Conservation (phyloP, 139 green algal species). For the Chlorella sp. region DNA sequence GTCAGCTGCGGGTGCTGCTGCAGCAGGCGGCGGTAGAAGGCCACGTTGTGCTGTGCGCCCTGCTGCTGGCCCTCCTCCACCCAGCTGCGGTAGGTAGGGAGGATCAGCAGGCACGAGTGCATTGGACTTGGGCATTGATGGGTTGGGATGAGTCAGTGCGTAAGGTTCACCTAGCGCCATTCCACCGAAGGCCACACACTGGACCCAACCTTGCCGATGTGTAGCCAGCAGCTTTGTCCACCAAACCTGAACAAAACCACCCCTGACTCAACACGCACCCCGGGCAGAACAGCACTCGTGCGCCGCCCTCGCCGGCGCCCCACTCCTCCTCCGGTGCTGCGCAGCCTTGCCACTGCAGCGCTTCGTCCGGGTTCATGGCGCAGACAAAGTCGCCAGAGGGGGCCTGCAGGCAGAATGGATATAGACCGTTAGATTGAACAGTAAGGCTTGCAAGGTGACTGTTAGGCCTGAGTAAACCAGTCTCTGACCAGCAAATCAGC, state of each 20-base stretch:
- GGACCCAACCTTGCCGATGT: too few species aligned
- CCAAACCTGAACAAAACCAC: too few species aligned
- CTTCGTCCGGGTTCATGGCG: conserved; percentile 60
- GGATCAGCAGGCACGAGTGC: background rate
- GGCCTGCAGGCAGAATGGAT: background rate
- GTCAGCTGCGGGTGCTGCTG: background rate
- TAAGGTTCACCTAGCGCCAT: too few species aligned
- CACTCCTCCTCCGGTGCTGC: background rate
- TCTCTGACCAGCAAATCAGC: background rate
- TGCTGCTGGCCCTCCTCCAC: background rate
- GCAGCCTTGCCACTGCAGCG: conserved; percentile 44
- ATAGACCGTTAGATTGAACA: too few species aligned
- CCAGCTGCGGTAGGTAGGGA: conserved; percentile 18
- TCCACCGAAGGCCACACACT: too few species aligned
- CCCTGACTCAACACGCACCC: too few species aligned
- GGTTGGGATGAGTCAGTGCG: too few species aligned
- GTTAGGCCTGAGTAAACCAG: too few species aligned
- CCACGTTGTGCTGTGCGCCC: conserved; percentile 13
- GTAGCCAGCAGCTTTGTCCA: too few species aligned
- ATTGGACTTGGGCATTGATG: background rate
- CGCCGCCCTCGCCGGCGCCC: background rate
- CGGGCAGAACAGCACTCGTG: background rate
- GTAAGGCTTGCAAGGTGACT: background rate
- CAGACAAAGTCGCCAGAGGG: conserved; percentile 65
- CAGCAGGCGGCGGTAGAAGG: conserved; percentile 32